Evolutionary conservation across 1,284 basidiomycete species (phyloP).

Genomic region (Tilletia indica): DNA sequence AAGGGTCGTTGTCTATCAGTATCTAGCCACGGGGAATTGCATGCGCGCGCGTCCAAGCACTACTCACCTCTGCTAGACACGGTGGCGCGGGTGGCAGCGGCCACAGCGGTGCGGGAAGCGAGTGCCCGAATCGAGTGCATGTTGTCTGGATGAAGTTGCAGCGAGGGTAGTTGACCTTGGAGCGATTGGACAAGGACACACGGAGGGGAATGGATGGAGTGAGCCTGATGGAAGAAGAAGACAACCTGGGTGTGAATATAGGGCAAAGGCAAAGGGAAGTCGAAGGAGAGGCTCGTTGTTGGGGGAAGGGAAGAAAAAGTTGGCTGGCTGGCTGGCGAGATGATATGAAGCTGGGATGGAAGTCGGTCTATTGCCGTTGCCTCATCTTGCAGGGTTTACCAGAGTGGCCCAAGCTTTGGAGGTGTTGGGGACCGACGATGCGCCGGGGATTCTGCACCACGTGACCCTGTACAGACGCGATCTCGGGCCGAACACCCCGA

Average conservation of each 20-base stretch:
- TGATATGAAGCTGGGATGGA: background rate
- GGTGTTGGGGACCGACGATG: background rate
- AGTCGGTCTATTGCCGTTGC: background rate
- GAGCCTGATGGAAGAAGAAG: no score
- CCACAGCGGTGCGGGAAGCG: background rate
- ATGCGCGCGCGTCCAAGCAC: no score
- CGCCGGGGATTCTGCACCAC: no score
- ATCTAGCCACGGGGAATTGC: no score
- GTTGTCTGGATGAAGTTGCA: background rate
- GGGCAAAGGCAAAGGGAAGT: background rate
- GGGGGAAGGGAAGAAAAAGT: background rate
- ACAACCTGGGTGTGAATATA: no score
- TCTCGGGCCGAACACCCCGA: no score
- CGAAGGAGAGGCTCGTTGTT: background rate
- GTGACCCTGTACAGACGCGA: no score
- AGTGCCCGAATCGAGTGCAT: background rate
- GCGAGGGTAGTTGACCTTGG: background rate
- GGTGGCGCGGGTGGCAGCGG: background rate
- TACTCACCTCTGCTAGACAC: background rate
- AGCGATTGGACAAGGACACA: no score
- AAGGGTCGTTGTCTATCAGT: background rate
- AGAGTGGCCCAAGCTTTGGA: background rate
- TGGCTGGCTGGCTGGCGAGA: background rate
- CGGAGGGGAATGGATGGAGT: no score
- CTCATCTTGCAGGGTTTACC: background rate